Base-by-base conservation (phyloP, 108 stramenopile genomes). In the Epithemia pelagica region DNA sequence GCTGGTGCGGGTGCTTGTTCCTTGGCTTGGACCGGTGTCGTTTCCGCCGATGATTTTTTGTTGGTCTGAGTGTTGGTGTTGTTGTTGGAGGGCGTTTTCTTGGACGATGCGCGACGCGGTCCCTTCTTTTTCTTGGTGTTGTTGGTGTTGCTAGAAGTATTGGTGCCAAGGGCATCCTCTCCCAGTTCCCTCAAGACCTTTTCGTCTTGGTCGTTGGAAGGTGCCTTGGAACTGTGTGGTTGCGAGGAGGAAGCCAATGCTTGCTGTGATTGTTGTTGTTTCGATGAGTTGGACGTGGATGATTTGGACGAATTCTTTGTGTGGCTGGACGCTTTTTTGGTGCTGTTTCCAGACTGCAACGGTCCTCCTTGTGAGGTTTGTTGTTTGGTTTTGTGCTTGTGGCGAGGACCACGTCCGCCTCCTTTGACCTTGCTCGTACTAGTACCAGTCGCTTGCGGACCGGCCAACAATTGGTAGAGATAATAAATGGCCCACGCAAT, bases 401-500 rank as follows among this genome's bases (percentile, higher is more conserved):
- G 37, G 5, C 5, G 37, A 5, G 37, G 5, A 46, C 10, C 15
- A 5, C 5, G 10, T 46, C 37, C 37, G 37, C 37, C 37, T 10
- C 37, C 37, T 5, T 15, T 5, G 15, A 10, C 15, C 10, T 5
- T 46, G 37, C 15, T 5, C 52, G 55, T 54, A 15, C 28, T 1
- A n/a, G 1, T 25, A 57, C 55, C 65, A 37, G 55, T 68, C 1
- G 67, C 18, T 20, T 52, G 32, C 2, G 74, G 68, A 1, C 22
- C n/a, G 28, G 28, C 58, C 24, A 74, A 24, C 2, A 30, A 62
- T 63, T 81, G 77, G 30, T 66, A 66, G 27, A 77, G 29, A 30
- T 78, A 68, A 53, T 78, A 73, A 3, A 72, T 0, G 22, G 53
- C 68, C 18, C 56, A 58, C 25, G 64, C 71, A 19, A 82, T 2